phyloP scores from a whole-genome alignment of 768 basidiomycete genomes.

The Pholiota microspora region DNA sequence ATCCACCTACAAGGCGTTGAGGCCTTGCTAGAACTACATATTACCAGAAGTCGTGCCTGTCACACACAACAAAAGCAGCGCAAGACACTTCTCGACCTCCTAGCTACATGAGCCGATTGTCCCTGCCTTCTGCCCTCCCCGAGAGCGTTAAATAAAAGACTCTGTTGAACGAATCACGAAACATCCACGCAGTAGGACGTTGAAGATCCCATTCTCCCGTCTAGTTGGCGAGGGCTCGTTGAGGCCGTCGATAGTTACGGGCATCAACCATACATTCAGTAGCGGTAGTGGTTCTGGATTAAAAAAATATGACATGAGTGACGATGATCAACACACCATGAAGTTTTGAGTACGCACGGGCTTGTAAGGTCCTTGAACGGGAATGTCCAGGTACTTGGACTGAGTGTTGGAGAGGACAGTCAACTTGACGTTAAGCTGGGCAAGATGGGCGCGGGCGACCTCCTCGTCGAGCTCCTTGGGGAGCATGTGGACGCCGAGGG shows the following conservation, averaged over 20 bases:
- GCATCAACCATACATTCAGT: slow-evolving; percentile 34
- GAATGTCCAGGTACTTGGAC: slow-evolving; percentile 90
- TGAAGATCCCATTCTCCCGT: slow-evolving; percentile 64
- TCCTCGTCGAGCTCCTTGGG: slow-evolving; percentile 99
- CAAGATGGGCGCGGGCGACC: slow-evolving; percentile 94
- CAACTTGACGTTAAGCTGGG: slow-evolving; percentile 91
- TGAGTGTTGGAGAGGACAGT: slow-evolving; percentile 72
- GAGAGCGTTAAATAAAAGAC: slow-evolving; percentile 43
- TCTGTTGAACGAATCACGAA: slow-evolving; percentile 48
- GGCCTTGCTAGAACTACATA: slow-evolving; percentile 33
- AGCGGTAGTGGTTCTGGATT: slow-evolving; percentile 40
- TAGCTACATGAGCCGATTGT: slow-evolving; percentile 29
- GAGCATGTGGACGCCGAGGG: slow-evolving; percentile 96
- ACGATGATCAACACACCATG: background rate
- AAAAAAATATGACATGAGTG: slow-evolving; percentile 3
- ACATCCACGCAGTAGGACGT: slow-evolving; percentile 57
- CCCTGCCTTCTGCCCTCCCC: slow-evolving; percentile 35
- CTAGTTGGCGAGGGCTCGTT: slow-evolving; percentile 69
- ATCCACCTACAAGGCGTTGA: slow-evolving; percentile 41
- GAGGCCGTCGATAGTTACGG: slow-evolving; percentile 59
- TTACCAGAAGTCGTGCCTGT: background rate
- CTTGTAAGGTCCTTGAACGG: slow-evolving; percentile 70
- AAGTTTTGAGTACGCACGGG: slow-evolving; percentile 30
- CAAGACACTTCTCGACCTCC: slow-evolving; percentile 18
- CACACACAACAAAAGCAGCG: background rate